Evolutionary conservation across 805 yeast genomes (phyloP).

Genomic region (Candida dajiaensis): DNA sequence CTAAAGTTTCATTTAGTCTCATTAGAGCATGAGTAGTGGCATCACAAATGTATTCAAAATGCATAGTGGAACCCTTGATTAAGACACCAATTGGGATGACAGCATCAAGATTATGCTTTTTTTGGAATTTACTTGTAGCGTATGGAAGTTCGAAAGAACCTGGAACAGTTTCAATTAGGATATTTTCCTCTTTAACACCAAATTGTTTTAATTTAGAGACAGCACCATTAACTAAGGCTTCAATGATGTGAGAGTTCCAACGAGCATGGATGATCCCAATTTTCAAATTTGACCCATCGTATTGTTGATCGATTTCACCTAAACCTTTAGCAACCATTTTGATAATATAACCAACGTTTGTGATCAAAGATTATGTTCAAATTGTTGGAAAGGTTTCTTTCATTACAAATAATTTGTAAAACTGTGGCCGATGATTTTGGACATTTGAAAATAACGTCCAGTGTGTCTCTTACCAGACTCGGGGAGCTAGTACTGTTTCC

Average conservation of each 20-base stretch:
- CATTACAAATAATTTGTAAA: too few species aligned
- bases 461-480: too few species aligned
- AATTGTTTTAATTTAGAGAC: conserved; percentile 47
- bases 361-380: too few species aligned
- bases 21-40: conserved; percentile 79
- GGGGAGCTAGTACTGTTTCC: too few species aligned
- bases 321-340: conserved; percentile 77
- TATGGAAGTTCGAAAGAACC: conserved; percentile 93
- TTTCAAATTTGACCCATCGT: conserved; percentile 63
- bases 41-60: conserved; percentile 95
- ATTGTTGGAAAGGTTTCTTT: too few species aligned
- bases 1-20: conserved; percentile 65
- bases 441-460: too few species aligned
- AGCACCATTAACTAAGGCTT: conserved; percentile 77
- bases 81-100: conserved; percentile 90
- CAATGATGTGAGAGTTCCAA: conserved; percentile 81
- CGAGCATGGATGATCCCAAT: conserved; percentile 93
- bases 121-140: conserved; percentile 53
- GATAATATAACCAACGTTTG: too few species aligned
- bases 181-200: conserved; percentile 74
- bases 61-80: conserved; percentile 97
- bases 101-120: conserved; percentile 62
- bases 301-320: conserved; percentile 62
- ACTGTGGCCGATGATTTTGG: too few species aligned
- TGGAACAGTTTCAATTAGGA: conserved; percentile 80